These are phyloP conservation scores for Solanum appendiculatum DNA, from an alignment of 257 asterid species.

Conservation along the genomic window DNA sequence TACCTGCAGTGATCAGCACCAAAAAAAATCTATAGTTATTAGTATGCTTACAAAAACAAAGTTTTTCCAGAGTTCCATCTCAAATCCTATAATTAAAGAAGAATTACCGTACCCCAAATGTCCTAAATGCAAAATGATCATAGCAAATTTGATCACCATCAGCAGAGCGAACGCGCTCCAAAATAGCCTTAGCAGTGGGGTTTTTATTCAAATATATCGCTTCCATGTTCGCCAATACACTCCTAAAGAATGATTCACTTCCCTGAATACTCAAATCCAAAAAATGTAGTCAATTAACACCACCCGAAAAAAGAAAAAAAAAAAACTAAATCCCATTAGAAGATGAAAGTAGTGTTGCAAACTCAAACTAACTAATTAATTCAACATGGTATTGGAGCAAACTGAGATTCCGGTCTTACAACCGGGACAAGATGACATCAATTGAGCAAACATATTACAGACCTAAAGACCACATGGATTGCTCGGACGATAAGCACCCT, in stretches of 20 bases:
- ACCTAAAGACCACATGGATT: not conserved
- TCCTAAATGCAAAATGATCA: conserved; percentile 87
- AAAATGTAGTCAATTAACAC: not conserved
- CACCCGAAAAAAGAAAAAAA: not conserved
- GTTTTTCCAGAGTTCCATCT: not conserved
- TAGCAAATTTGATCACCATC: conserved; percentile 61
- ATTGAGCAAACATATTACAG: not conserved
- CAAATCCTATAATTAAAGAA: not conserved
- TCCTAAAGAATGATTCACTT: conserved; percentile 75
- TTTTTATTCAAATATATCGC: conserved; percentile 59
- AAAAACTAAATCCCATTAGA: not conserved
- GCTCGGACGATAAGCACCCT: not conserved
- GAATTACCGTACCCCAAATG: conserved; percentile 54
- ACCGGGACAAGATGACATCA: not conserved
- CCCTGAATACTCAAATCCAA: conserved; percentile 37
- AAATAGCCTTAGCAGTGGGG: conserved; percentile 72
- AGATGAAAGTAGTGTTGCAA: not conserved
- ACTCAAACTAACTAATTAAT: not conserved
- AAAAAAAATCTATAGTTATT: not conserved
- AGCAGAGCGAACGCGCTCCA: conserved; percentile 65
- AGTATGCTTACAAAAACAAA: not conserved
- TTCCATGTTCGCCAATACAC: conserved; percentile 64
- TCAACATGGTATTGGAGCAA: not conserved
- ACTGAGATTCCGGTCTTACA: no score
- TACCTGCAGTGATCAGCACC: conserved; percentile 25